Evolutionary conservation across 1,284 basidiomycete species (phyloP).

Genomic region (Cystobasidium pallidum): DNA sequence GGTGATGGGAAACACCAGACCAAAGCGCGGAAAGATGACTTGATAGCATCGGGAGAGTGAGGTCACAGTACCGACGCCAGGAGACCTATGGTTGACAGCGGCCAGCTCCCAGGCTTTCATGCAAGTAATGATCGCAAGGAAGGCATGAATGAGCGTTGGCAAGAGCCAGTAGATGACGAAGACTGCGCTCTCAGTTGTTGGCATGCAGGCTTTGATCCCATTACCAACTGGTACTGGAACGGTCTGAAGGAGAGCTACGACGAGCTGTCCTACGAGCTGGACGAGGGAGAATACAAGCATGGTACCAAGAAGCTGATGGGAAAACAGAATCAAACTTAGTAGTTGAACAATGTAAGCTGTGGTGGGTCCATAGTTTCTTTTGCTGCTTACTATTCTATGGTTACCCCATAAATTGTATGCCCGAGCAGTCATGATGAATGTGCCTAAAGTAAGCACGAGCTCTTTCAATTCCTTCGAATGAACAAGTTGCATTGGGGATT

Average conservation of each 20-base stretch:
- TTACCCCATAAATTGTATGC: constrained; percentile 29
- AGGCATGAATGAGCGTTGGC: constrained; percentile 10
- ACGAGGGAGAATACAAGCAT: constrained; percentile 14
- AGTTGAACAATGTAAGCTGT: too few relatives aligned
- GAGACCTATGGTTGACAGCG: too few relatives aligned
- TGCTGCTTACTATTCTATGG: constrained; percentile 5
- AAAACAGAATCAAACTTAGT: too few relatives aligned
- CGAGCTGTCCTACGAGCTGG: constrained; percentile 18
- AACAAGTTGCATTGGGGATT: too few relatives aligned
- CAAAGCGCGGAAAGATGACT: constrained; percentile 28
- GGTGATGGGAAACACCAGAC: constrained; percentile 24
- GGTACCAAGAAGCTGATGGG: constrained; percentile 9
- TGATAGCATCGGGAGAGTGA: neutral
- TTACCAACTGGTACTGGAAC: constrained; percentile 10
- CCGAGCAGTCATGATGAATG: constrained; percentile 15
- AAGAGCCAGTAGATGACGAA: constrained; percentile 35
- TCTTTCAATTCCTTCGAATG: too few relatives aligned
- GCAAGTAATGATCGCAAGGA: constrained; percentile 19
- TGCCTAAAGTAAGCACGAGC: neutral
- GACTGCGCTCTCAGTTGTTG: constrained; percentile 13
- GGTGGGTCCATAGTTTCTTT: too few relatives aligned
- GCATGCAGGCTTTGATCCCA: constrained; percentile 26
- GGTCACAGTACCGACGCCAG: neutral
- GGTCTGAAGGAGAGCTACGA: constrained; percentile 13
- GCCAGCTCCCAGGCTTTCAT: constrained; percentile 26